phyloP scores from a whole-genome alignment of 2,329 filamentous ascomycete genomes.

The Parastagonospora avenae region DNA sequence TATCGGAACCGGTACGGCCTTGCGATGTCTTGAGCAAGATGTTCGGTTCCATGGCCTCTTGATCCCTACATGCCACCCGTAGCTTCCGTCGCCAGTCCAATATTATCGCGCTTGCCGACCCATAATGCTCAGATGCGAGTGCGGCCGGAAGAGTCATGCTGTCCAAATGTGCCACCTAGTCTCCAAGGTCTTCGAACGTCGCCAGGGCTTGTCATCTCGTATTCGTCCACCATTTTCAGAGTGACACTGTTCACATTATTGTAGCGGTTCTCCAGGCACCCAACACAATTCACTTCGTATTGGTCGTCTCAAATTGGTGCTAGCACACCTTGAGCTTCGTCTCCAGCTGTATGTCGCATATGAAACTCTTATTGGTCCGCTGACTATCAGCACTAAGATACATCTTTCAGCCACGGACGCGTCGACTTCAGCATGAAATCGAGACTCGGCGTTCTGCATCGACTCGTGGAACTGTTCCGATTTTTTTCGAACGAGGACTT shows the following conservation, averaged over 20 bases:
- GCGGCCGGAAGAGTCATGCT: constrained; percentile 6
- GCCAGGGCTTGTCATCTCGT: constrained; percentile 2
- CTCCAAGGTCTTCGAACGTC: neutral
- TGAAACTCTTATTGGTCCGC: no score
- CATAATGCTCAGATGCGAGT: constrained; percentile 6
- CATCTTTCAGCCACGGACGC: no score
- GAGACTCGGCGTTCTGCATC: no score
- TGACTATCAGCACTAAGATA: no score
- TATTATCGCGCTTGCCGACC: constrained; percentile 4
- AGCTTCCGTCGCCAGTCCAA: constrained; percentile 9
- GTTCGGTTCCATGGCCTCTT: neutral
- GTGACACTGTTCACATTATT: neutral
- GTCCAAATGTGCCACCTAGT: constrained; percentile 1
- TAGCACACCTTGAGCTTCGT: no score
- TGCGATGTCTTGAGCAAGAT: neutral
- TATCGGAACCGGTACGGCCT: constrained; percentile 14
- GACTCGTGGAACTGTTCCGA: no score
- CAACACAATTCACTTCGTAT: constrained; percentile 4
- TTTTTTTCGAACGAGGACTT: no score
- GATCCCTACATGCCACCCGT: constrained; percentile 5
- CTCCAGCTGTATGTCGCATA: no score
- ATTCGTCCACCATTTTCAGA: neutral
- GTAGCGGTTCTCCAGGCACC: constrained; percentile 11
- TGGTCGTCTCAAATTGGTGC: constrained; percentile 2
- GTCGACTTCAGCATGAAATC: no score